Conservation (phyloP, 1,284 basidiomycete genomes). For the Cryptococcus sp. region DNA sequence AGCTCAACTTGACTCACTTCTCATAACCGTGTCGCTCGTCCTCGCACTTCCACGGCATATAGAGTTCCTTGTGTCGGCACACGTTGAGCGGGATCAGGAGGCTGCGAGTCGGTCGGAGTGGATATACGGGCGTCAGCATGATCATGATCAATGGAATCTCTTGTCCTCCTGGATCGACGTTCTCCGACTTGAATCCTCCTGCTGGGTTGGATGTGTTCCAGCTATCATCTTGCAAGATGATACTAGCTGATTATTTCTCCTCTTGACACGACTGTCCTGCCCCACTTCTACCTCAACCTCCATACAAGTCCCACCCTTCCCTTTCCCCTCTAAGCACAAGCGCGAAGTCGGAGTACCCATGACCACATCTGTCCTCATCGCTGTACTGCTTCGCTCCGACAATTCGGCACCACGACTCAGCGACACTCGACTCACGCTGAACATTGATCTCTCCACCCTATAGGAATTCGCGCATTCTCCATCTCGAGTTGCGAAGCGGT, state of each 20-base stretch:
- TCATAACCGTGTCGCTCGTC: slow-evolving; percentile 73
- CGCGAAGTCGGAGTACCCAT: no score
- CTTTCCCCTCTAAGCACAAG: no score
- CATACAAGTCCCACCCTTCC: no score
- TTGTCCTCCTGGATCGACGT: no score
- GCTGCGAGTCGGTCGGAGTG: slow-evolving; percentile 41
- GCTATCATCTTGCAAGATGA: no score
- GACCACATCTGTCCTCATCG: no score
- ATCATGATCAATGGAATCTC: no score
- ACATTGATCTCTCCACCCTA: slow-evolving; percentile 87
- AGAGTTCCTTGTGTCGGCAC: slow-evolving; percentile 71
- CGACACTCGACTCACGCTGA: slow-evolving; percentile 75
- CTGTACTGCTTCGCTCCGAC: background rate
- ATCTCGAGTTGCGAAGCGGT: slow-evolving; percentile 83
- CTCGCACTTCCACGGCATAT: slow-evolving; percentile 80
- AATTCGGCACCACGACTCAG: background rate
- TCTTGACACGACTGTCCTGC: no score
- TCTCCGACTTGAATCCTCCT: no score
- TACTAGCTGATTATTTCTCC: no score
- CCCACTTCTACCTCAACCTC: no score
- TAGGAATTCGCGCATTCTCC: slow-evolving; percentile 71
- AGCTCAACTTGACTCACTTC: slow-evolving; percentile 61
- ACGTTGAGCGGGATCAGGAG: slow-evolving; percentile 81
- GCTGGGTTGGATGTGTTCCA: no score
- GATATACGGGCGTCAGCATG: background rate